Evolutionary conservation across 2,329 filamentous ascomycete species (phyloP).

Genomic region (Teratosphaeria nubilosa): DNA sequence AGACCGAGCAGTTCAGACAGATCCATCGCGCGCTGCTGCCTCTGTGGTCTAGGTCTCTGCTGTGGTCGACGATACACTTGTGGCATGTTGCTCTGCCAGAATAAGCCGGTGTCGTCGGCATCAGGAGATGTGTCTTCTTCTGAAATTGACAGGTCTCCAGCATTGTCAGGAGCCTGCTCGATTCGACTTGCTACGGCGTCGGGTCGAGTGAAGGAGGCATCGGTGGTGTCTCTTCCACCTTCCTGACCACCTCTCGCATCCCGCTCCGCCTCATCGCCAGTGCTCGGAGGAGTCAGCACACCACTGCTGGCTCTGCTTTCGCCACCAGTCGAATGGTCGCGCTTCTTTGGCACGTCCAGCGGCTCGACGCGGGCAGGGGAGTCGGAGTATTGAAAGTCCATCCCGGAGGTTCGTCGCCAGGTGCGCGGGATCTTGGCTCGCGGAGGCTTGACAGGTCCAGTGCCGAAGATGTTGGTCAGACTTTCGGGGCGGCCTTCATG

Average conservation of each 20-base stretch:
- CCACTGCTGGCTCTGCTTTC: slow-evolving; percentile 14
- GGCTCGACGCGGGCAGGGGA: slow-evolving; percentile 20
- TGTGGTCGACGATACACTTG: slow-evolving; percentile 1
- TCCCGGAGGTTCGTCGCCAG: slow-evolving; percentile 32
- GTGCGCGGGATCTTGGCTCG: slow-evolving; percentile 33
- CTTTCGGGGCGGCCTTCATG: slow-evolving; percentile 17
- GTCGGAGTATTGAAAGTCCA: slow-evolving; percentile 29
- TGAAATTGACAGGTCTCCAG: neutral
- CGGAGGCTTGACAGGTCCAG: slow-evolving; percentile 24
- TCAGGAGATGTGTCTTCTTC: neutral
- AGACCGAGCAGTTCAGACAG: slow-evolving; percentile 17
- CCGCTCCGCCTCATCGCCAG: slow-evolving; percentile 13
- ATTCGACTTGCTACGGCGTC: slow-evolving; percentile 18
- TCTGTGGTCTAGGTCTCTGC: slow-evolving; percentile 8
- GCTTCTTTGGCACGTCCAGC: neutral
- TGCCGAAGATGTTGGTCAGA: slow-evolving; percentile 17
- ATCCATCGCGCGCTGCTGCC: slow-evolving; percentile 16
- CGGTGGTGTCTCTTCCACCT: neutral
- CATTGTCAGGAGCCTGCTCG: neutral
- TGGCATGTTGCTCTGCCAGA: slow-evolving; percentile 21
- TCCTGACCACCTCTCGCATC: neutral
- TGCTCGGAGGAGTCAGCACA: slow-evolving; percentile 24
- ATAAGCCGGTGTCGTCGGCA: slow-evolving; percentile 19
- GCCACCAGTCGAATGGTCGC: neutral
- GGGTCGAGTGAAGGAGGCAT: slow-evolving; percentile 10